Conservation (phyloP, 192 early-diverging fungal species). For the Dimargaris verticillata region DNA sequence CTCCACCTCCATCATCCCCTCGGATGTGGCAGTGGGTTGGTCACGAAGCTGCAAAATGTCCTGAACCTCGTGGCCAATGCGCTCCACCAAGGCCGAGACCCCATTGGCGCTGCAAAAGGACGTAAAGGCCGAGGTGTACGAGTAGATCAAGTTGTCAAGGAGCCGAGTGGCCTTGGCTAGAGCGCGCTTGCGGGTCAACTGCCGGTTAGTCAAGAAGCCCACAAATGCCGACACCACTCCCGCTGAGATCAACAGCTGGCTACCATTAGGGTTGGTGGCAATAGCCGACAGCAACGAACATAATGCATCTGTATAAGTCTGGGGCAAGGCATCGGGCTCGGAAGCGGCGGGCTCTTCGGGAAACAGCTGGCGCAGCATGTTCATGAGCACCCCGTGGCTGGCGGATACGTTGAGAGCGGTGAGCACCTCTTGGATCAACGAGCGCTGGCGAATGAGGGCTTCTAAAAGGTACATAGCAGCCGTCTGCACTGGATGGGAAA, state of each 20-base stretch:
- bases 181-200: slow-evolving; percentile 35
- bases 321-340: slow-evolving; percentile 15
- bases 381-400: slow-evolving; percentile 82
- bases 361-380: slow-evolving; percentile 58
- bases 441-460: slow-evolving; percentile 61
- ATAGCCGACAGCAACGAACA: slow-evolving; percentile 63
- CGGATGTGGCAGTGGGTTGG: slow-evolving; percentile 11
- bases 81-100: slow-evolving; percentile 50
- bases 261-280: slow-evolving; percentile 61
- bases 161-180: slow-evolving; percentile 55
- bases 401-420: slow-evolving; percentile 80
- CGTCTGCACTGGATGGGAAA: slow-evolving; percentile 56
- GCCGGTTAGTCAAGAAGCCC: slow-evolving; percentile 47
- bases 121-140: slow-evolving; percentile 54
- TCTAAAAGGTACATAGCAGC: slow-evolving; percentile 70
- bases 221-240: slow-evolving; percentile 75
- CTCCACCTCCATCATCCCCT: slow-evolving; percentile 18
- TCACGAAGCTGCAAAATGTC: slow-evolving; percentile 18
- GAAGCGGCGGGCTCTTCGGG: slow-evolving; percentile 25
- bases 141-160: slow-evolving; percentile 68
- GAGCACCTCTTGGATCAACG: slow-evolving; percentile 58
- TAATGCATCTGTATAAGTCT: slow-evolving; percentile 71
- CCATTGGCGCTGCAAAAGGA: slow-evolving; percentile 74
- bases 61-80: slow-evolving; percentile 44
- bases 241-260: slow-evolving; percentile 78